Evolutionary conservation across 192 early-diverging fungal species (phyloP), one percentile per base, ranked within the genome.

Genomic region (Linnemannia schmuckeri): DNA sequence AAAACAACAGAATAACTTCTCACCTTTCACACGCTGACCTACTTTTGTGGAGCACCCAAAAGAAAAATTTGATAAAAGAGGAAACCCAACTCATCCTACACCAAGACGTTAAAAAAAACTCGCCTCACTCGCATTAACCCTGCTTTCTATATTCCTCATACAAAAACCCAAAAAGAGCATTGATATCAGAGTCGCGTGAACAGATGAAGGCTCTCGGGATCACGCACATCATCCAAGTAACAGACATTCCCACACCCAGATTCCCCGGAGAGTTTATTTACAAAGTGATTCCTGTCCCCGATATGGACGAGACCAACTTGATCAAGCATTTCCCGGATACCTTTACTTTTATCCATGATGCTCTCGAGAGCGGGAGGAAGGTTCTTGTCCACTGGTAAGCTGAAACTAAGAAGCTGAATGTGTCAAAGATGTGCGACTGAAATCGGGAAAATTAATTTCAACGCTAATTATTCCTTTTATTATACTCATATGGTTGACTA

Each of bases 321-420:
- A 91, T 96, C 79, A 91, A 95, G 82, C 89, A 95, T 77, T 96
- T 96, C 75, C 89, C 93, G 10, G 92, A 91, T 47, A 92, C 90
- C 52, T 90, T 91, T 79, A 78, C 55, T 6, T 96, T 95, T 82
- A 96, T 94, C 24, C 61, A 88, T 7, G 74, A 76, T 18, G 89
- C 90, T 4, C 55, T 94, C 22, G 81, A 80, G 0, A 80, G 66
- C 13, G 89, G 90, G 24, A 91, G 91, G 3, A 89, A 88, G 13
- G 90, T 96, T 44, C 91, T 96, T 70, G 91, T 96, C 12, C 94
- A 96, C 73, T 96, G 95, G 75, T 82, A 91, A 78, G 88, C 33
- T 27, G 27, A 66, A 10, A 27, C 8, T 61, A 8, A 6, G 12
- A 66, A 3, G 61, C 33, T 33, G 8, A 3, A 33, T 66, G 44